phyloP scores from a whole-genome alignment of 2,329 filamentous ascomycete species.

The Fusarium sp. region DNA sequence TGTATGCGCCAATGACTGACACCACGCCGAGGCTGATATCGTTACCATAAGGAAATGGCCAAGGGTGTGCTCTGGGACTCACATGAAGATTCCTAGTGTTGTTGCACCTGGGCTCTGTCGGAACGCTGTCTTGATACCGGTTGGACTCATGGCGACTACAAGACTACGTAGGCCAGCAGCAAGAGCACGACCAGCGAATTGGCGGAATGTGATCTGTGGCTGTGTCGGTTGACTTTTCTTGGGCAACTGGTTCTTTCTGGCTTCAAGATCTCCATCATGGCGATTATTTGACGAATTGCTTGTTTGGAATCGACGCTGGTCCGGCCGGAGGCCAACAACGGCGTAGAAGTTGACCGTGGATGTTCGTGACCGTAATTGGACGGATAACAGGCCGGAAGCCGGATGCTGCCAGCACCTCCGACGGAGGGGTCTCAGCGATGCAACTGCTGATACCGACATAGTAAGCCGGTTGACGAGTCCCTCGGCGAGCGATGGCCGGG shows the following conservation, averaged over 20 bases:
- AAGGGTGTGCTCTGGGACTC: conserved; percentile 1
- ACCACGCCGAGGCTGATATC: conserved; percentile 44
- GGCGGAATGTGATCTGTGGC: conserved; percentile 46
- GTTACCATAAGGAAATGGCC: background rate
- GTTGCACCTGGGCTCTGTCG: conserved; percentile 47
- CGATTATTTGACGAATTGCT: conserved; percentile 25
- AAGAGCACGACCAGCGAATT: conserved; percentile 45
- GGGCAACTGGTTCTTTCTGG: conserved; percentile 38
- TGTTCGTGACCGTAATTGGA: conserved; percentile 46
- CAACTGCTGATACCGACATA: conserved; percentile 50
- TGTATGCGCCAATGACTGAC: conserved; percentile 44
- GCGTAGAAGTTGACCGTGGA: conserved; percentile 44
- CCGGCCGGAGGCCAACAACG: conserved; percentile 42
- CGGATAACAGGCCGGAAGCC: conserved; percentile 45
- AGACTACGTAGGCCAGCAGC: conserved; percentile 49
- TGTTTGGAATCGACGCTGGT: conserved; percentile 45
- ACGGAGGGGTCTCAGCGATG: conserved; percentile 48
- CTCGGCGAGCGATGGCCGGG: conserved; percentile 5
- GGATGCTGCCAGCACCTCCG: conserved; percentile 45
- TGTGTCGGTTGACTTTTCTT: conserved; percentile 36
- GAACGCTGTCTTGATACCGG: conserved; percentile 48
- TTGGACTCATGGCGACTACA: conserved; percentile 47
- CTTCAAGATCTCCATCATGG: conserved; percentile 18
- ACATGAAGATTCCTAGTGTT: conserved; percentile 47
- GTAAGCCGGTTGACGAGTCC: conserved; percentile 1